A percentile compares a stretch with the other conserved stretches of the same genome.
Conservation (phyloP, 305 asterid genomes). For the Plantago coronopus region DNA sequence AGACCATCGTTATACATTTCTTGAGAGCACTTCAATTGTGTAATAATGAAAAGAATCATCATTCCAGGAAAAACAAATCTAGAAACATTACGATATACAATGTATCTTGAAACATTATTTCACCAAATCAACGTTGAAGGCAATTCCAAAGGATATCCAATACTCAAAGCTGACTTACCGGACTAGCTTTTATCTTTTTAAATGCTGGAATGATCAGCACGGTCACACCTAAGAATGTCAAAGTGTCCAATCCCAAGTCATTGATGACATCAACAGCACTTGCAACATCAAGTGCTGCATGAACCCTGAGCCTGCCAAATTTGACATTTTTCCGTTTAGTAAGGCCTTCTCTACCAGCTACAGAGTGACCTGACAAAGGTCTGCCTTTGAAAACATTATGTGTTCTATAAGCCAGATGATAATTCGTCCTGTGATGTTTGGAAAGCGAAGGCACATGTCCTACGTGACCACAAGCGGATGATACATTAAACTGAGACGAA, state of each 20-base stretch:
- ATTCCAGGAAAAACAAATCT: no score
- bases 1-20: no score
- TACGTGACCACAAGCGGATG: constrained; percentile 36
- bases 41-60: no score
- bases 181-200: constrained; percentile 83
- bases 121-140: neutral
- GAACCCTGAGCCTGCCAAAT: constrained; percentile 40
- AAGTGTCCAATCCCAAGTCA: constrained; percentile 87
- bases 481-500: constrained; percentile 25
- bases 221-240: constrained; percentile 88
- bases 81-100: neutral
- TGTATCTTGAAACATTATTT: neutral
- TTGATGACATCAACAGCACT: constrained; percentile 88
- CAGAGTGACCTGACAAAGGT: constrained; percentile 26
- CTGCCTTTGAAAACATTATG: constrained; percentile 40
- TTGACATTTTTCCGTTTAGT: constrained; percentile 26
- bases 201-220: constrained; percentile 93
- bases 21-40: no score
- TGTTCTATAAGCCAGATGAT: constrained; percentile 28
- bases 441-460: constrained; percentile 37
- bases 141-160: constrained; percentile 2
- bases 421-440: constrained; percentile 32
- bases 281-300: constrained; percentile 67
- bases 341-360: constrained; percentile 33
- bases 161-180: constrained; percentile 54